Evolutionary conservation across 345 rosid genomes (phyloP).

Genomic region (Rhodamnia rubescens): DNA sequence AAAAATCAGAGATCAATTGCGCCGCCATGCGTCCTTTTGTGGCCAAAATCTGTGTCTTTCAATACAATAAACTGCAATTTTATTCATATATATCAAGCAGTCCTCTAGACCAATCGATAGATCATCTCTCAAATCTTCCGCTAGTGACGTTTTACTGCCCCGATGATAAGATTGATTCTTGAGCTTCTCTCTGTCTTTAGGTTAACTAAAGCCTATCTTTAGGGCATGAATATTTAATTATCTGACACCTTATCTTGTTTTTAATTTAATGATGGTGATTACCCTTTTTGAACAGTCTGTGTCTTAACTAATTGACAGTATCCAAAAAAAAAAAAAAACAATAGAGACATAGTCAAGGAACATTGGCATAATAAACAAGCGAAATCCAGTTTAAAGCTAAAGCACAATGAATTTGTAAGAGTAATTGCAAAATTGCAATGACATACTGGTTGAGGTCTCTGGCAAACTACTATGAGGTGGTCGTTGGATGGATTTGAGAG

Average conservation of each 20-base stretch:
- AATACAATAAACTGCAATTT: neutral
- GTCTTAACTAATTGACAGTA: neutral
- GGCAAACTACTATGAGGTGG: neutral
- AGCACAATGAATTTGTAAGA: neutral
- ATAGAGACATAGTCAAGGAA: neutral
- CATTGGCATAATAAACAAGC: neutral
- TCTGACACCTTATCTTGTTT: neutral
- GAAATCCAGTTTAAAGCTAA: neutral
- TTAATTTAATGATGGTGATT: neutral
- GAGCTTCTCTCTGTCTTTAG: too few relatives aligned
- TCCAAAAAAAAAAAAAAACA: neutral
- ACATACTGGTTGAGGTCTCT: neutral
- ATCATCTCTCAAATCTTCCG: too few relatives aligned
- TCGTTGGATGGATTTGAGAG: neutral
- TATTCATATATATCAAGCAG: fast-evolving
- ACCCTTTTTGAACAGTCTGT: neutral
- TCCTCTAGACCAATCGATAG: neutral
- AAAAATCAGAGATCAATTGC: neutral
- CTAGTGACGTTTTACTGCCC: neutral
- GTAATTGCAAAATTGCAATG: neutral
- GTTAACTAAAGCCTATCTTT: neutral
- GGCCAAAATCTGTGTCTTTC: neutral
- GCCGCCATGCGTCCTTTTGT: neutral
- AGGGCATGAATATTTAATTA: neutral
- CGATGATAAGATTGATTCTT: too few relatives aligned